Conservation (phyloP, 176 grass and related monocot genomes). For the Phoenix dactylifera region DNA sequence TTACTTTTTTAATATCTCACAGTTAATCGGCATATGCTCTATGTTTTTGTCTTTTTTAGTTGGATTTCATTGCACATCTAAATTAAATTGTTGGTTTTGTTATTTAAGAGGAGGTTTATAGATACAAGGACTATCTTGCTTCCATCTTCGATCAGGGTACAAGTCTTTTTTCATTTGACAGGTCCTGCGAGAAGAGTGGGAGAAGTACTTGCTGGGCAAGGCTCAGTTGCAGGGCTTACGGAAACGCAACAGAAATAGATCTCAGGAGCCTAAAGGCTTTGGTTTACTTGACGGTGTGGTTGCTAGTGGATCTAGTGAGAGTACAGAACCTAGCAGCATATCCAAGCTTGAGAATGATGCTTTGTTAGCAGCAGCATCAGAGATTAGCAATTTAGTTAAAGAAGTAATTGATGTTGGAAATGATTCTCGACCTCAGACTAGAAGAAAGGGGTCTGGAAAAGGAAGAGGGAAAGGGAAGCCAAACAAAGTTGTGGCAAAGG, state of each 20-base stretch:
- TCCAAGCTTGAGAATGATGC: constrained; percentile 77
- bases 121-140: too few species aligned
- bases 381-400: constrained; percentile 49
- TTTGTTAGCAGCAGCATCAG: constrained; percentile 67
- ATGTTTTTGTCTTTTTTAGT: too few species aligned
- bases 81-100: too few species aligned
- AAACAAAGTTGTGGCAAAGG: constrained; percentile 36
- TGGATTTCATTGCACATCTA: too few species aligned
- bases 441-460: constrained; percentile 32
- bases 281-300: constrained; percentile 78
- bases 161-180: constrained; percentile 23
- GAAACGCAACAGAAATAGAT: constrained; percentile 60
- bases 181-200: constrained; percentile 86
- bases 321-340: constrained; percentile 45
- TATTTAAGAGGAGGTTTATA: too few species aligned
- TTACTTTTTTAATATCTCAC: too few species aligned
- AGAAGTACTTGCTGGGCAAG: constrained; percentile 88
- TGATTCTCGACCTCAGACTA: constrained; percentile 28
- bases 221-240: constrained; percentile 55
- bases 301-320: constrained; percentile 44
- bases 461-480: constrained; percentile 37
- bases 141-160: too few species aligned
- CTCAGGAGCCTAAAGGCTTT: constrained; percentile 81
- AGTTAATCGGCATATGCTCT: too few species aligned
- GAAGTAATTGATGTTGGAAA: constrained; percentile 28